These are phyloP conservation scores for Penicillium atrosanguineum DNA, from an alignment of 495 filamentous ascomycete genomes.

Conservation along the genomic window DNA sequence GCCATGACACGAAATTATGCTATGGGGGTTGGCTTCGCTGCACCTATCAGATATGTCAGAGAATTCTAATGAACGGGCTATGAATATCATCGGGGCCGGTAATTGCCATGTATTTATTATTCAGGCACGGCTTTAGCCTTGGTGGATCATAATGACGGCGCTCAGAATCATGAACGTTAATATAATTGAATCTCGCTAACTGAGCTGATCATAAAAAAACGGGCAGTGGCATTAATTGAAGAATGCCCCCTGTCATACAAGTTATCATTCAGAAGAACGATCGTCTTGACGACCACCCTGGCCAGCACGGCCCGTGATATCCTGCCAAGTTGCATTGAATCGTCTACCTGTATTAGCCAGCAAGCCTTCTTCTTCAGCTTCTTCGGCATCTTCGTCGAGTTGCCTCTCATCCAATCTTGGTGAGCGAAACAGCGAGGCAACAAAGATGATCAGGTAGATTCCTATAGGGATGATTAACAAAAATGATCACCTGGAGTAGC, in stretches of 20 bases:
- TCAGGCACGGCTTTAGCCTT: neutral
- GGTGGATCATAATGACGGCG: neutral
- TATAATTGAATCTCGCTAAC: neutral
- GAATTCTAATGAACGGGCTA: neutral
- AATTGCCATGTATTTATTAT: neutral
- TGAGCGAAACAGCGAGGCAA: slow-evolving; percentile 73
- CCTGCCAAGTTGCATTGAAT: slow-evolving; percentile 83
- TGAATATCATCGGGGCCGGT: neutral
- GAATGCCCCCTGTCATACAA: neutral
- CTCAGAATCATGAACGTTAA: neutral
- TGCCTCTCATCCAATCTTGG: slow-evolving; percentile 71
- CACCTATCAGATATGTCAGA: neutral
- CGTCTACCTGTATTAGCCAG: slow-evolving; percentile 76
- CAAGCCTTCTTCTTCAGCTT: slow-evolving; percentile 92
- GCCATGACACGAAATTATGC: neutral
- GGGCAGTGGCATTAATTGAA: neutral
- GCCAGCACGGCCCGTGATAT: slow-evolving; percentile 62
- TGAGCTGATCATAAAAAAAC: neutral
- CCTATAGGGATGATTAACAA: slow-evolving; percentile 26
- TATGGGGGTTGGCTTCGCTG: neutral
- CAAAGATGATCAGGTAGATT: slow-evolving; percentile 74
- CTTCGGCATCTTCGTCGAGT: slow-evolving; percentile 84
- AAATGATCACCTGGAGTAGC: neutral
- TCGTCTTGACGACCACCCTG: slow-evolving; percentile 6
- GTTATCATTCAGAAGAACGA: neutral